phyloP scores from a whole-genome alignment of 2,329 filamentous ascomycete genomes.

The Kalmusia sp. region DNA sequence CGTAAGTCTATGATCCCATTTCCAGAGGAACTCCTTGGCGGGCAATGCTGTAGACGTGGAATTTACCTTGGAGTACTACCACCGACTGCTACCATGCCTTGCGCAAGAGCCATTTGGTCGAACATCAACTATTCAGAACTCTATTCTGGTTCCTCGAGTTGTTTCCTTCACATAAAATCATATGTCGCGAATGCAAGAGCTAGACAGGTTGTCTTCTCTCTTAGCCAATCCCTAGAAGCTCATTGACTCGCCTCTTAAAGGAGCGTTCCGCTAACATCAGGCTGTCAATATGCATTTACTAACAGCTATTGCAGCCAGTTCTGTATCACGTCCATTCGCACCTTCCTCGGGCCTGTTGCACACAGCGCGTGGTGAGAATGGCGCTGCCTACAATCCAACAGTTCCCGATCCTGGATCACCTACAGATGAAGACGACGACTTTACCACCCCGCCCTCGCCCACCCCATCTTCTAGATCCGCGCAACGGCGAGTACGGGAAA shows the following conservation, averaged over 20 bases:
- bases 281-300: not conserved
- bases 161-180: no score
- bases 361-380: constrained; percentile 5
- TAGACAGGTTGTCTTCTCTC: no score
- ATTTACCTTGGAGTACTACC: no score
- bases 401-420: constrained; percentile 32
- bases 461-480: constrained; percentile 27
- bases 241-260: no score
- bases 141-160: not conserved
- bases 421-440: constrained; percentile 40
- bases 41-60: no score
- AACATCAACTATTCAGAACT: no score
- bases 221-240: no score
- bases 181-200: no score
- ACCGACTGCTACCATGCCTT: no score
- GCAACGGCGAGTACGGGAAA: constrained; percentile 32
- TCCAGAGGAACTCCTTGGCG: no score
- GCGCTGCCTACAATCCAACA: constrained; percentile 19
- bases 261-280: no score
- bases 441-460: constrained; percentile 29
- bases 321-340: not conserved
- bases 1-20: constrained; percentile 7
- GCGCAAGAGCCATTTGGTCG: no score
- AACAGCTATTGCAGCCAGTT: not conserved
- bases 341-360: constrained; percentile 2